Evolutionary conservation across 2,329 filamentous ascomycete genomes (phyloP), one percentile per base, ranked within the genome.

Genomic region (Neopestalotiopsis sp.): DNA sequence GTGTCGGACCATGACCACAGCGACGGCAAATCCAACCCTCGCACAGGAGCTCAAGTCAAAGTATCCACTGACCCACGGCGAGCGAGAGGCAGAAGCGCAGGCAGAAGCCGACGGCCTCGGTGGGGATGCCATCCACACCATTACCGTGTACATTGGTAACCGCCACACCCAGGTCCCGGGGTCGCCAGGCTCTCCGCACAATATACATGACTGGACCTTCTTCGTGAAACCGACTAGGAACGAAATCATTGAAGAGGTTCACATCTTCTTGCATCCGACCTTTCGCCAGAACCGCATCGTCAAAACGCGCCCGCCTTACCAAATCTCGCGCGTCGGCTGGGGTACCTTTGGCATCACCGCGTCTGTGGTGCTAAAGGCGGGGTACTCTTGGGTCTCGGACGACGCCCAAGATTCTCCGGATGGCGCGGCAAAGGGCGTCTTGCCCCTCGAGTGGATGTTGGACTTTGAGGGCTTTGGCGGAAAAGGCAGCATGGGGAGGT

Each of bases 91-190:
- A 0, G 81, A 83, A 65, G 79, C 80, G 65, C 73, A 75, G 64
- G 68, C 70, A 4, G 75, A 77, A 0, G 76, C 74, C 0, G 71
- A 73, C 2, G 68, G 69, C 1, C 75, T 73, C 0, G 32, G 30
- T 20, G 70, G 72, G 10, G 75, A 73, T 10, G 76, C 75, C 4
- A 75, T 82, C 1, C 78, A 84, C 68, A 79, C 79, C 4, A 69
- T 85, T 32, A 83, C 81, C 56, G 75, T 85, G 4, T 77, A 83
- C 68, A 80, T 84, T 65, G 83, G 83, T 17, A 84, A 84, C 67
- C 77, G 75, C 66, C 83, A 84, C 71, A 68, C 72, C 12, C 58
- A 77, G 12, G 71, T 79, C 3, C 65, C 72, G n/a, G 63, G 70
- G 69, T 62, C 17, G 20, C 71, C 40, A 66, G 77, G 57, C 66